Evolutionary conservation across 164 flowering plant species (phyloP).

Genomic region (Vitis riparia): DNA sequence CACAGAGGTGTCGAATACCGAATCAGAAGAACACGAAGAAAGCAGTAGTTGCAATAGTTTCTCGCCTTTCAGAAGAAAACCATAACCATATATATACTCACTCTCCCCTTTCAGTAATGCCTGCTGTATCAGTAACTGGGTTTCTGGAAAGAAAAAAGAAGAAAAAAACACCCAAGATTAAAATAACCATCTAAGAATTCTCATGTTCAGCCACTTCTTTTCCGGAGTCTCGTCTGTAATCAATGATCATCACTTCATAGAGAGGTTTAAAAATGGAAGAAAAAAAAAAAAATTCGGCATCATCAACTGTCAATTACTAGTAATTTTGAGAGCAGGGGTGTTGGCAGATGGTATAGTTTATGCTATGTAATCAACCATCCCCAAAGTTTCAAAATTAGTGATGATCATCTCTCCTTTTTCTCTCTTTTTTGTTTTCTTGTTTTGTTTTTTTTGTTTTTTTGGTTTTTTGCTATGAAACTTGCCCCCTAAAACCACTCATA

Average conservation of each 20-base stretch:
- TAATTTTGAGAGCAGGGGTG: no score
- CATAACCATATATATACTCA: neutral
- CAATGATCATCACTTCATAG: slow-evolving; percentile 1
- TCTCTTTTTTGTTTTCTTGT: neutral
- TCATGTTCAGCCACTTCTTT: slow-evolving; percentile 8
- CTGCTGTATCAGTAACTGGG: slow-evolving; percentile 7
- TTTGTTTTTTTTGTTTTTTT: no score
- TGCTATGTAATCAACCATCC: no score
- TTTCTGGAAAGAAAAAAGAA: neutral
- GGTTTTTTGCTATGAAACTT: neutral
- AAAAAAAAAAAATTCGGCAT: neutral
- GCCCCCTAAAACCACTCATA: neutral
- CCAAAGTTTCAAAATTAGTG: neutral
- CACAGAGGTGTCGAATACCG: slow-evolving; percentile 40
- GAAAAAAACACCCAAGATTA: neutral
- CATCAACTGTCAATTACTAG: no score
- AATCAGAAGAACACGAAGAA: slow-evolving; percentile 46
- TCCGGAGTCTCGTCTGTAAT: slow-evolving; percentile 5
- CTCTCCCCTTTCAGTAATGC: neutral
- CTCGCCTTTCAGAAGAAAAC: slow-evolving; percentile 30
- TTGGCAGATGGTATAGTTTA: no score
- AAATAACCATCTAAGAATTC: slow-evolving; percentile 11
- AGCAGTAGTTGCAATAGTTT: slow-evolving; percentile 56
- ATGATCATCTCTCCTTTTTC: neutral
- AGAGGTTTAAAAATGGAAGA: neutral